These are phyloP conservation scores for Trypanosoma boissoni DNA, from an alignment of 208 protist genomes.

Conservation along the genomic window DNA sequence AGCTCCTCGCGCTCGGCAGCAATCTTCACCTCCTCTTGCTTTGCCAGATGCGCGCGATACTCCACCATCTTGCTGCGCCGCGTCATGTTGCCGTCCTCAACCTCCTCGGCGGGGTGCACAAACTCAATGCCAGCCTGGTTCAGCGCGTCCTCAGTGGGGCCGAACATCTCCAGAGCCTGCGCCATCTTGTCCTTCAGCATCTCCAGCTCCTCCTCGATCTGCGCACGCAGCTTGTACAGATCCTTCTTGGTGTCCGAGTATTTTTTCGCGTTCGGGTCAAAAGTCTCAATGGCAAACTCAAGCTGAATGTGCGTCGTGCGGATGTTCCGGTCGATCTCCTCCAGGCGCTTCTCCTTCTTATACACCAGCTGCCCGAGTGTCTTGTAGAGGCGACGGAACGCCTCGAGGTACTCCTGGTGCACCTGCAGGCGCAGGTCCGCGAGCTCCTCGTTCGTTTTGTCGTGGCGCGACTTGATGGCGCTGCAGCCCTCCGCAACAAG, in stretches of 20 bases:
- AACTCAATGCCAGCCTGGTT: slow-evolving; percentile 67
- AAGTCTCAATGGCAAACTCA: slow-evolving; percentile 75
- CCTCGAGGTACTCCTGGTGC: slow-evolving; percentile 68
- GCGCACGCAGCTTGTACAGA: slow-evolving; percentile 68
- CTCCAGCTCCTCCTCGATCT: slow-evolving; percentile 56
- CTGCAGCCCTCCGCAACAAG: slow-evolving; percentile 65
- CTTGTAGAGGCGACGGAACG: slow-evolving; percentile 74
- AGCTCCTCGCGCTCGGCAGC: slow-evolving; percentile 51
- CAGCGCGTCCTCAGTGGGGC: slow-evolving; percentile 68
- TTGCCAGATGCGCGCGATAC: slow-evolving; percentile 47
- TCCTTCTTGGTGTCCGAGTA: slow-evolving; percentile 65
- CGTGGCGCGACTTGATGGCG: slow-evolving; percentile 67
- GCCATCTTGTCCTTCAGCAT: slow-evolving; percentile 46
- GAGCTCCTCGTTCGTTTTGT: slow-evolving; percentile 68
- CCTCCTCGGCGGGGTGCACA: slow-evolving; percentile 50
- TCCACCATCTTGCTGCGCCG: slow-evolving; percentile 49
- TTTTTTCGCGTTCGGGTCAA: slow-evolving; percentile 73
- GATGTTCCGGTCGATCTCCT: slow-evolving; percentile 81
- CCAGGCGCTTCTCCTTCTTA: slow-evolving; percentile 73
- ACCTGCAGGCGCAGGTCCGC: slow-evolving; percentile 57
- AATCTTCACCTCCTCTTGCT: slow-evolving; percentile 61
- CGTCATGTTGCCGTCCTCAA: slow-evolving; percentile 43
- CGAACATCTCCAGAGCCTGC: slow-evolving; percentile 65
- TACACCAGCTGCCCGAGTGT: slow-evolving; percentile 71
- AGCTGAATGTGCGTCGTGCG: slow-evolving; percentile 64